These are phyloP conservation scores for Nothophoma quercina DNA, from an alignment of 2,329 filamentous ascomycete species.

Conservation along the genomic window DNA sequence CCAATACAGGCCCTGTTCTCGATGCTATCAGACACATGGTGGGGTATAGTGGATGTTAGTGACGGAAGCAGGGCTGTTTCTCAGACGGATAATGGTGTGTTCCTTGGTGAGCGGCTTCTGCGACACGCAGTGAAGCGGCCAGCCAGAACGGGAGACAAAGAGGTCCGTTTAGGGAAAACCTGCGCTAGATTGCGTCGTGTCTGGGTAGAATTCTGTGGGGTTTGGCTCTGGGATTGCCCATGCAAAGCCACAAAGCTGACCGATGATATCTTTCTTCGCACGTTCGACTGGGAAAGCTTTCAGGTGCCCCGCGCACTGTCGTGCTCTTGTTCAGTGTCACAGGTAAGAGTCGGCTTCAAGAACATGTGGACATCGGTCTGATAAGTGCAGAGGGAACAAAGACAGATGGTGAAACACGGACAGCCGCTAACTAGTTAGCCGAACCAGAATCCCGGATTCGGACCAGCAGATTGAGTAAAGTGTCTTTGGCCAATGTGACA, in stretches of 20 bases:
- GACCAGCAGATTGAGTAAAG: neutral
- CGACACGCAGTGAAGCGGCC: neutral
- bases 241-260: constrained; percentile 15
- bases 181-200: constrained; percentile 6
- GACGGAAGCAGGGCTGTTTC: constrained; percentile 4
- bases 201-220: constrained; percentile 1
- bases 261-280: too few species aligned
- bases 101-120: neutral
- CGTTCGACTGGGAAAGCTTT: too few species aligned
- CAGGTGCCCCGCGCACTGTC: too few species aligned
- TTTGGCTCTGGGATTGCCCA: constrained; percentile 14
- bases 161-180: neutral
- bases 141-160: neutral
- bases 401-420: constrained; percentile 5
- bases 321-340: too few species aligned
- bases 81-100: neutral
- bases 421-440: constrained; percentile 15
- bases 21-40: neutral
- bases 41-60: neutral
- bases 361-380: neutral
- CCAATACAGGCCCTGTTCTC: neutral
- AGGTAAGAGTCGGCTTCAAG: neutral
- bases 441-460: constrained; percentile 7
- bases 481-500: constrained; percentile 1
- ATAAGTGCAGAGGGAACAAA: constrained; percentile 6